phyloP scores from a whole-genome alignment of 1,284 basidiomycete genomes.

The Malassezia sp. region DNA sequence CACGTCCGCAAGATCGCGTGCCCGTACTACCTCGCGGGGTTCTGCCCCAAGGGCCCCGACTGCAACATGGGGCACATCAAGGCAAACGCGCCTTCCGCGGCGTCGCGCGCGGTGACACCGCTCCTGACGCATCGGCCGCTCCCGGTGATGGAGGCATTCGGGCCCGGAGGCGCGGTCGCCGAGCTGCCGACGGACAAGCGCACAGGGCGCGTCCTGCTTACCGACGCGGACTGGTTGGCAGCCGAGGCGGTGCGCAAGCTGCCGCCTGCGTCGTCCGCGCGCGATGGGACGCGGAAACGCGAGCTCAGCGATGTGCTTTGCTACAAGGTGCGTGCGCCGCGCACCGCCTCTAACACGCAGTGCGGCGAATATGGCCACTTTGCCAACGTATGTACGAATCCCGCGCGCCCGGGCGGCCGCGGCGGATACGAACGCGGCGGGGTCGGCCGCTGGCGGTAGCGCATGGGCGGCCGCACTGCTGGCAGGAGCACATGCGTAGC shows the following conservation, averaged over 20 bases:
- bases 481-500: background rate
- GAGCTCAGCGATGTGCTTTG: slow-evolving; percentile 37
- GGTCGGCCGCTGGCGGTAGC: slow-evolving; percentile 2
- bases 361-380: slow-evolving; percentile 42
- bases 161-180: slow-evolving; percentile 11
- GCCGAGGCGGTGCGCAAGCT: slow-evolving; percentile 7
- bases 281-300: slow-evolving; percentile 15
- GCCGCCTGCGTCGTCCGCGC: slow-evolving; percentile 14
- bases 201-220: slow-evolving; percentile 12
- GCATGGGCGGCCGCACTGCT: background rate
- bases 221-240: slow-evolving; percentile 1
- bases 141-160: slow-evolving; percentile 40
- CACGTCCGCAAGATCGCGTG: slow-evolving; percentile 84
- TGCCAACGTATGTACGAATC: slow-evolving; percentile 41
- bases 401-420: slow-evolving; percentile 23
- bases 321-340: too few species aligned
- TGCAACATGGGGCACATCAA: slow-evolving; percentile 69
- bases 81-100: slow-evolving; percentile 29
- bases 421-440: background rate
- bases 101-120: slow-evolving; percentile 37
- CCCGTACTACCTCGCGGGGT: slow-evolving; percentile 79
- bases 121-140: slow-evolving; percentile 39
- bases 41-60: slow-evolving; percentile 84
- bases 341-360: too few species aligned
- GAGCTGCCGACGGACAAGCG: slow-evolving; percentile 14